Conservation (phyloP, 2,329 filamentous ascomycete species). For the Hypomyces rosellus region DNA sequence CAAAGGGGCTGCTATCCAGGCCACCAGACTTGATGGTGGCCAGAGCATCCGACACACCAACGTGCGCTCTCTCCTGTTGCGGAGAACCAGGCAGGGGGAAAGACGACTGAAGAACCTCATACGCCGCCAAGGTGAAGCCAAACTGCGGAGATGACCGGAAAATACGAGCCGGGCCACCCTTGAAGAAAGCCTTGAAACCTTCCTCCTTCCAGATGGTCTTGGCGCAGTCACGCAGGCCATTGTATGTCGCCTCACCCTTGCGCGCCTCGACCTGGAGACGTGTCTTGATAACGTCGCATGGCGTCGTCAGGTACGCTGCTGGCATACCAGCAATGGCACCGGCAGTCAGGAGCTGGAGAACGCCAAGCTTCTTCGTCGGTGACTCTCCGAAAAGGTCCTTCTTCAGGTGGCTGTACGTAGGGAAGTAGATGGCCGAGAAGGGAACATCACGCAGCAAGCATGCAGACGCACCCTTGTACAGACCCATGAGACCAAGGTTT, state of each 20-base stretch:
- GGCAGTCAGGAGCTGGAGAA: constrained; percentile 85
- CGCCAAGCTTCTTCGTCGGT: constrained; percentile 76
- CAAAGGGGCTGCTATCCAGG: constrained; percentile 43
- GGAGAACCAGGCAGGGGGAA: constrained; percentile 65
- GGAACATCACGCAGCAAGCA: constrained; percentile 94
- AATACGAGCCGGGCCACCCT: constrained; percentile 92
- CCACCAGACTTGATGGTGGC: constrained; percentile 32
- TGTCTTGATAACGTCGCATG: constrained; percentile 98
- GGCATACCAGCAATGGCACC: constrained; percentile 94
- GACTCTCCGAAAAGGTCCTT: constrained; percentile 89
- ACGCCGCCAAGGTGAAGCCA: constrained; percentile 92
- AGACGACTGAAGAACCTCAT: constrained; percentile 79
- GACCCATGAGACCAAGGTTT: constrained; percentile 85
- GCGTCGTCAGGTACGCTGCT: constrained; percentile 89
- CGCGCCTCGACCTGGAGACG: constrained; percentile 94
- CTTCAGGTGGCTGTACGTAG: constrained; percentile 91
- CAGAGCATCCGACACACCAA: constrained; percentile 57
- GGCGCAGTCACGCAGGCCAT: constrained; percentile 78
- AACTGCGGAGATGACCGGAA: constrained; percentile 94
- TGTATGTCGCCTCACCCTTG: constrained; percentile 89
- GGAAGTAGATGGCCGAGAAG: constrained; percentile 99
- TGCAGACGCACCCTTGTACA: constrained; percentile 95
- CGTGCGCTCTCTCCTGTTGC: constrained; percentile 45
- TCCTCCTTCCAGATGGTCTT: constrained; percentile 81
- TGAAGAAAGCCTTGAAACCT: constrained; percentile 96